Base-by-base conservation (phyloP, 352 stramenopile species). In the Elongisporangium senticosum region DNA sequence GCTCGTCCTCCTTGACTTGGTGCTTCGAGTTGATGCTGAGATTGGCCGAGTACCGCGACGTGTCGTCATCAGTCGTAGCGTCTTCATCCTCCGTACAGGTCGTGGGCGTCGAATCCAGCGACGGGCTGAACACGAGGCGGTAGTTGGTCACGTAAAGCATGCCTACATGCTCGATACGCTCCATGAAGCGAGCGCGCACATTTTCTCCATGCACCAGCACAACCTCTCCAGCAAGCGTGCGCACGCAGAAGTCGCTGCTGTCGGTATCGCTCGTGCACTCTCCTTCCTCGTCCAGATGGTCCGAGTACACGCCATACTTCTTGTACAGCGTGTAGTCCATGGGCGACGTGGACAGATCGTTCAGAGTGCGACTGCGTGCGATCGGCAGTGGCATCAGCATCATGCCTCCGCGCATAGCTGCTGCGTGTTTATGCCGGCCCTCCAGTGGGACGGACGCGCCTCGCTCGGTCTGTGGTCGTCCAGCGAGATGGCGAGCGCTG, bases 101-200 rank as follows among this genome's bases (percentile, higher is more conserved):
- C 56, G 1, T 39, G 21, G 5, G 24, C 2, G 4, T 40, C 10
- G 53, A 4, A 4, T 49, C 55, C n/a, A 49, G 23, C 19, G 10
- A 63, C 10, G 83, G 80, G 26, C 72, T 89, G 59, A 95, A 93
- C 7, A 95, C 72, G 39, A 95, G 69, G 49, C 85, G 76, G 63
- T 87, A 95, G 60, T 87, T 92, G 19, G 79, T 95, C 51, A 93
- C 74, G 55, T 86, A 91, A 15, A 95, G 61, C 28, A 65, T 92
- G 0, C 85, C 83, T 0, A 67, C 23, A 61, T 88, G 75, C 15
- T 81, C 65, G 0, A 82, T 62, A 7, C 65, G 56, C 26, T 86
- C 68, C 49, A 89, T 63, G 37, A 89, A 79, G 3, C 74, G 63
- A 14, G 87, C 68, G 1, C 68, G 74, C 0, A 94, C 83, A 55